Evolutionary conservation across 768 basidiomycete species (phyloP).

Genomic region (Phanerochaete sordida): DNA sequence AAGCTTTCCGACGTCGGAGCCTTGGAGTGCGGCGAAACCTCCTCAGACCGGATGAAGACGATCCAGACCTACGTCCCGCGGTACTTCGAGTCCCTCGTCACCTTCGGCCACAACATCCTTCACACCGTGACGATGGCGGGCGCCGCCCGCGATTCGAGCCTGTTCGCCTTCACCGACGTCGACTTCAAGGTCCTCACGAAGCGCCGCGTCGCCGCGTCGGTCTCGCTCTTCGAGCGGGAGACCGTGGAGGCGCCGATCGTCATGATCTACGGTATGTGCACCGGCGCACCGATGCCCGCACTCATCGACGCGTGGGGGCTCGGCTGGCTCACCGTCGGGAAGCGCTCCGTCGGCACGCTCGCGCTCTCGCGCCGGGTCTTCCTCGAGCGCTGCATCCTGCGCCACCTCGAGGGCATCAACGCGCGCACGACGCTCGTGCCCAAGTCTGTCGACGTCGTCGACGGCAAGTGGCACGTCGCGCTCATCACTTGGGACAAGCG

Average conservation of each 20-base stretch:
- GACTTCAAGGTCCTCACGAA: conserved; percentile 10
- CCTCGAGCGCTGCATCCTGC: conserved; percentile 14
- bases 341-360: conserved; percentile 11
- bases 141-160: neutral
- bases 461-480: conserved; percentile 15
- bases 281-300: conserved; percentile 2
- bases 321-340: neutral
- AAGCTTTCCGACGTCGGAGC: conserved; percentile 15
- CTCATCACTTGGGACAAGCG: conserved; percentile 13
- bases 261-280: conserved; percentile 13
- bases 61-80: conserved; percentile 10
- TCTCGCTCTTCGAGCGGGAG: neutral
- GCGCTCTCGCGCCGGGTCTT: conserved; percentile 12
- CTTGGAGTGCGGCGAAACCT: neutral
- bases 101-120: conserved; percentile 16
- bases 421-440: conserved; percentile 16
- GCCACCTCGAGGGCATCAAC: conserved; percentile 11
- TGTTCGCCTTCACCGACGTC: conserved; percentile 4
- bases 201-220: neutral
- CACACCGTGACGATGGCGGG: conserved; percentile 14
- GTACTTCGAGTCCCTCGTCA: conserved; percentile 8
- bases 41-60: neutral
- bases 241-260: conserved; percentile 1
- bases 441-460: conserved; percentile 10
- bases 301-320: neutral